phyloP scores from a whole-genome alignment of 2,329 filamentous ascomycete species.

The Sporothrix luriei region DNA sequence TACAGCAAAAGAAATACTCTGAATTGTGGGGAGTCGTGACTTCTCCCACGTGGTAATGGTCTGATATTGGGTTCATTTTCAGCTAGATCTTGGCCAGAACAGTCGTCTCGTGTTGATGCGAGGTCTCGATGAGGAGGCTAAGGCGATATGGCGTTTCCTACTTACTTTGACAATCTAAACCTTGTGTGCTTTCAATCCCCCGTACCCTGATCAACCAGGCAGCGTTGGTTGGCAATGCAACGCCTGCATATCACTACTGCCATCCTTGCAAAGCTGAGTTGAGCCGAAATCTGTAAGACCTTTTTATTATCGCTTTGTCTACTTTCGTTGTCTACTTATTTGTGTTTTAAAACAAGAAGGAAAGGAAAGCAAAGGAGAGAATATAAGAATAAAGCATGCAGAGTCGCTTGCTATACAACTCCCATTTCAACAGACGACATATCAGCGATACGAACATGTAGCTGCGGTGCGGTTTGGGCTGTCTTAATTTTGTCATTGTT shows the following conservation, averaged over 20 bases:
- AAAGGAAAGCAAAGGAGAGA: no score
- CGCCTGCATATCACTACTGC: not conserved
- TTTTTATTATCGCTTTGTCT: no score
- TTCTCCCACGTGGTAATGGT: slow-evolving; percentile 3
- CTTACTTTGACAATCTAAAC: slow-evolving; percentile 14
- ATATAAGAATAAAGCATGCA: no score
- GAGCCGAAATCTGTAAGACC: not conserved
- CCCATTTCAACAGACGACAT: no score
- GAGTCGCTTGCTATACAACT: no score
- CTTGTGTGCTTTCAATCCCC: not conserved
- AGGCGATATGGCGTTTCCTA: slow-evolving; percentile 1
- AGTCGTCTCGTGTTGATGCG: not conserved
- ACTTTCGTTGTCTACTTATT: no score
- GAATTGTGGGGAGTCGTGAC: not conserved
- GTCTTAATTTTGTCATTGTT: no score
- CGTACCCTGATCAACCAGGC: no score
- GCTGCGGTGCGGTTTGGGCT: no score
- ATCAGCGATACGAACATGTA: no score
- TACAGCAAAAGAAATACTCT: not conserved
- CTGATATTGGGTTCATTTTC: not conserved
- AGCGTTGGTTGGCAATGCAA: not conserved
- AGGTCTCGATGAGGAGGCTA: not conserved
- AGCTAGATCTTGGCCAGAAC: not conserved
- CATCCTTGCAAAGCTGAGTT: not conserved
- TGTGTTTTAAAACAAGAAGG: no score